Conservation (phyloP, 2,329 filamentous ascomycete species). For the Sarocladium strictum region DNA sequence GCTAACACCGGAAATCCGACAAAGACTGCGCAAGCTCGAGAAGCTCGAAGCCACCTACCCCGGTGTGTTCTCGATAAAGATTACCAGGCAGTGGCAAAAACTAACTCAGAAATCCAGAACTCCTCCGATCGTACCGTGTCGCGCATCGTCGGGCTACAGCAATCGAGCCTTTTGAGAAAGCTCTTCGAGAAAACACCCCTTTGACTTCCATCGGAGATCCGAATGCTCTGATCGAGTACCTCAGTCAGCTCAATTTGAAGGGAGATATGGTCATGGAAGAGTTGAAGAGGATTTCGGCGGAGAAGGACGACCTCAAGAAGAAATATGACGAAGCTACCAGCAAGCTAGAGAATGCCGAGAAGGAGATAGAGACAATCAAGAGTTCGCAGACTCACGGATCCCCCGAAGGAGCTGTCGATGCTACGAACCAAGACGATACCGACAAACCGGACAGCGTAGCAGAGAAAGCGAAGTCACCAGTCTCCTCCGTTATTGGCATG, state of each 20-base stretch:
- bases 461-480: conserved; percentile 37
- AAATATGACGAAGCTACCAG: conserved; percentile 66
- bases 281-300: conserved; percentile 75
- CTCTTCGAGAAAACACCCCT: conserved; percentile 86
- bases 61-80: conserved; percentile 43
- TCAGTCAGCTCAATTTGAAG: conserved; percentile 79
- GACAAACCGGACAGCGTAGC: conserved; percentile 19
- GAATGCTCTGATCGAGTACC: conserved; percentile 77
- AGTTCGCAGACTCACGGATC: conserved; percentile 20
- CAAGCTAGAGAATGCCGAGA: conserved; percentile 49
- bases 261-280: conserved; percentile 93
- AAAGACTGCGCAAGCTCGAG: conserved; percentile 77
- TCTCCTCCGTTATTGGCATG: conserved; percentile 40
- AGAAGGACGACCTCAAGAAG: conserved; percentile 75
- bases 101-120: conserved; percentile 45
- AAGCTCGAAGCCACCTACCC: conserved; percentile 84
- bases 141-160: conserved; percentile 81
- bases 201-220: conserved; percentile 84
- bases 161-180: conserved; percentile 90
- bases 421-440: conserved; percentile 27
- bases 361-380: conserved; percentile 53
- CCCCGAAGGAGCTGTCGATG: conserved; percentile 9
- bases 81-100: conserved; percentile 7
- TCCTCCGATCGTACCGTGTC: conserved; percentile 85
- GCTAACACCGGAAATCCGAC: conserved; percentile 66